Conservation (phyloP, 306 rosid species). For the Sphenostylis stenocarpa region DNA sequence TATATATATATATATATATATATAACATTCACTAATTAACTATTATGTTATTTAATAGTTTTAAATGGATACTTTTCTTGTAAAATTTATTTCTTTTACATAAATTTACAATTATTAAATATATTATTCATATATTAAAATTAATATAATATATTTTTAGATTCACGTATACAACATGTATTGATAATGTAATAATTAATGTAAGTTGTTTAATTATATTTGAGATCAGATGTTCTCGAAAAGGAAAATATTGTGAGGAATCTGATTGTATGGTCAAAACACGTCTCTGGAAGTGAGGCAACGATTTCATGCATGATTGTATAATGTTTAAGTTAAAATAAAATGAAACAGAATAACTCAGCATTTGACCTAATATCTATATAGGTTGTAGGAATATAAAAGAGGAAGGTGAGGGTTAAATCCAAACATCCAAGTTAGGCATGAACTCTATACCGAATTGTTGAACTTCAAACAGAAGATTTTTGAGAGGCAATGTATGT, state of each 20-base stretch:
- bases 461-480: constrained; percentile 14
- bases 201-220: not conserved
- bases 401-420: constrained; percentile 25
- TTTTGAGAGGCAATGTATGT: not conserved
- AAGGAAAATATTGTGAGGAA: not conserved
- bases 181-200: too few relatives aligned
- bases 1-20: too few relatives aligned
- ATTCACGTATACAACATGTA: too few relatives aligned
- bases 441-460: not conserved
- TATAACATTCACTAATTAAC: not conserved
- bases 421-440: constrained; percentile 32
- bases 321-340: not conserved
- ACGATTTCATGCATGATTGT: constrained; percentile 14
- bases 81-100: too few relatives aligned
- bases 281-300: constrained; percentile 24
- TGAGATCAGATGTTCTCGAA: not conserved
- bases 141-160: too few relatives aligned
- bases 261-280: constrained; percentile 31
- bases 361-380: constrained; percentile 38
- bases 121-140: too few relatives aligned
- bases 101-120: too few relatives aligned
- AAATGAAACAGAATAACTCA: constrained; percentile 10
- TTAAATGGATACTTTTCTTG: too few relatives aligned
- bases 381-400: not conserved
- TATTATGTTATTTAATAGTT: too few relatives aligned